A percentile compares a stretch with the other conserved stretches of the same genome.
Evolutionary conservation across 169 alveolate genomes (phyloP).

Genomic region (Cytauxzoon felis): DNA sequence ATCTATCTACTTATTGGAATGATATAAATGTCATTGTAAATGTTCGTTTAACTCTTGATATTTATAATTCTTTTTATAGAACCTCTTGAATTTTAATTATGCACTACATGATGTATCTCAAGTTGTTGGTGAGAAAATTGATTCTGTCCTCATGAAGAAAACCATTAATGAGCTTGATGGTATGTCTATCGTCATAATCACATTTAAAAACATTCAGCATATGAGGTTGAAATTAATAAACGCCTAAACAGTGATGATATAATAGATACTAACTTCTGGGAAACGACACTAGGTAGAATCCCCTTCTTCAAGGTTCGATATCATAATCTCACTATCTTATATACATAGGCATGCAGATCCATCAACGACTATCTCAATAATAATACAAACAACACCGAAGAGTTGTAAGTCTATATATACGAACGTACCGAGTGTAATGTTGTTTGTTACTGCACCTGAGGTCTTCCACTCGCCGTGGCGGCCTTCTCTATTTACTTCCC

Average conservation of each 20-base stretch:
- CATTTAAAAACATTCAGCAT: constrained; percentile 58
- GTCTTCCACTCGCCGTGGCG: too few species aligned
- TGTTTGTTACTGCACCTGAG: background rate
- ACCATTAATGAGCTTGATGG: constrained; percentile 45
- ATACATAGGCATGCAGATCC: constrained; percentile 35
- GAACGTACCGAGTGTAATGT: background rate
- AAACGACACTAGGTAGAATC: constrained; percentile 64
- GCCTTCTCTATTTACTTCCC: too few species aligned
- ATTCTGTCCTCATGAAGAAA: constrained; percentile 31
- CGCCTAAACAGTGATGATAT: constrained; percentile 50
- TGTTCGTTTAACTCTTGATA: background rate
- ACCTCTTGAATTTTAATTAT: background rate
- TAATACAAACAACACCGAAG: too few species aligned
- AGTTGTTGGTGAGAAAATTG: constrained; percentile 40
- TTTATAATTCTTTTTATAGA: background rate
- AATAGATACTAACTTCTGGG: constrained; percentile 78
- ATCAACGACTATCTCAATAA: too few species aligned
- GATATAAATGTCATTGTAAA: constrained; percentile 22
- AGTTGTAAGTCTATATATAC: too few species aligned
- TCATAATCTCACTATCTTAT: constrained; percentile 7
- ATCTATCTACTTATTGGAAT: background rate
- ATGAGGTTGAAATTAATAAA: constrained; percentile 70
- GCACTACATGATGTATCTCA: constrained; percentile 21
- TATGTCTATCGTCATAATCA: constrained; percentile 38
- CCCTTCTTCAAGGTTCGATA: constrained; percentile 65